Percentiles rank a stretch among this genome's conserved stretches.
Evolutionary conservation across 2,329 filamentous ascomycete genomes (phyloP).

Genomic region (Fonsecaea nubica): DNA sequence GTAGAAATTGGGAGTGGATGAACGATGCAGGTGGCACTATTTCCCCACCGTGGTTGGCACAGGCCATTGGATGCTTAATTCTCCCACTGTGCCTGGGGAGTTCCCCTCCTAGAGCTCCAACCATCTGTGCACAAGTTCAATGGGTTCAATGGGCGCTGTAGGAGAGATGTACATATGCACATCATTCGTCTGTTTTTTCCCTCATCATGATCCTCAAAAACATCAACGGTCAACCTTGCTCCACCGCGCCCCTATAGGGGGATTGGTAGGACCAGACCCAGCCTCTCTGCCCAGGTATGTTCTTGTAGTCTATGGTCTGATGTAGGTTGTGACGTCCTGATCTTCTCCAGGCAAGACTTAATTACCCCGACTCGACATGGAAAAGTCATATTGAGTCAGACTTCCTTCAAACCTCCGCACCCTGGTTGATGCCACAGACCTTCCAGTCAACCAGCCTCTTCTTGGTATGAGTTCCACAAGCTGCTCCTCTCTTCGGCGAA

Average conservation of each 20-base stretch:
- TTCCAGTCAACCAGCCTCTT: conserved; percentile 64
- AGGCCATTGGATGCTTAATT: neutral
- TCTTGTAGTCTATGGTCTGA: neutral
- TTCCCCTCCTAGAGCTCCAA: neutral
- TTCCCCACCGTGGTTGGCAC: neutral
- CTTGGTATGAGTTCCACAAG: conserved; percentile 63
- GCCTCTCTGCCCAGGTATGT: neutral
- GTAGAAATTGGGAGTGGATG: neutral
- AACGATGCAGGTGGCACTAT: neutral
- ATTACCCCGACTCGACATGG: neutral
- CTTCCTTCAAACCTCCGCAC: neutral
- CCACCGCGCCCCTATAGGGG: neutral
- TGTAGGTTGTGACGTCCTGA: neutral
- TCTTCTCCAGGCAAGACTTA: neutral
- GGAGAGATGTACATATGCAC: neutral
- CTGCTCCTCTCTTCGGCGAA: conserved; percentile 62
- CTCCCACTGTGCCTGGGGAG: neutral
- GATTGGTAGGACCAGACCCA: neutral
- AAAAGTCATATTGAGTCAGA: neutral
- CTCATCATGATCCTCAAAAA: neutral
- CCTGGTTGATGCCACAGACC: conserved; percentile 43
- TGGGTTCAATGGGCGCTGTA: neutral
- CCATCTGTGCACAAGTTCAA: neutral
- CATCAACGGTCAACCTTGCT: neutral
- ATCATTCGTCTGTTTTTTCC: neutral